Evolutionary conservation across 352 stramenopile genomes (phyloP), one percentile per base, ranked within the genome.

Genomic region (Globisporangium abappressorium): DNA sequence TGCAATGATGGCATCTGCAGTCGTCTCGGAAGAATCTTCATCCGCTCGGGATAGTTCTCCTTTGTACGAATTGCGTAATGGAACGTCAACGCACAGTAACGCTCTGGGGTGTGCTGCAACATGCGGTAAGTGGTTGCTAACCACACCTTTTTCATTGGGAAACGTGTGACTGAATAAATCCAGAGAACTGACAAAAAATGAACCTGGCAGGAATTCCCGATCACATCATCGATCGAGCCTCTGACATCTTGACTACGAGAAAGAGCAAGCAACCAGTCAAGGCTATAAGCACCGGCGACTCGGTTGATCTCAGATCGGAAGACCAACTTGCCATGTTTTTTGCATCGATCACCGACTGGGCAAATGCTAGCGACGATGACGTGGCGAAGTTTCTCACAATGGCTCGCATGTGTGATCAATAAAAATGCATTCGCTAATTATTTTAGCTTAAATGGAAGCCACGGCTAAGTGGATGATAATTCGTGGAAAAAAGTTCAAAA

Each of bases 31-130:
- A 30, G 53, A 73, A 28, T 58, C 73, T 53, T 33, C 66, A 28
- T 57, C 60, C 6, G 57, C 72, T 63, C 63, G 54, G 11, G 70
- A 66, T 69, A 67, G 69, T 22, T 57, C 68, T 64, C 81, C 88
- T 2, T 66, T 96, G 2, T 92, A 87, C 46, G 84, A 94, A 49
- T 57, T 94, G 20, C 75, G 74, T 0, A 51, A 71, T 63, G 88
- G 88, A 15, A 80, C 91, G 4, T 87, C 88, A 3, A 79, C 62
- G 4, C 77, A 84, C 26, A 96, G 88, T 68, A 93, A 94, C 61
- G 88, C 84, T 11, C 74, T 96, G 56, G 68, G 73, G 5, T 96
- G 86, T 64, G 88, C 86, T 56, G 57, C 75, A 36, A 77, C 81
- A 38, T 92, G 81, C 36, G 88, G 88, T 94, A 71, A 38, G 69